These are phyloP conservation scores for Boletellus sp. DNA, from an alignment of 1,284 basidiomycete species.

Conservation along the genomic window DNA sequence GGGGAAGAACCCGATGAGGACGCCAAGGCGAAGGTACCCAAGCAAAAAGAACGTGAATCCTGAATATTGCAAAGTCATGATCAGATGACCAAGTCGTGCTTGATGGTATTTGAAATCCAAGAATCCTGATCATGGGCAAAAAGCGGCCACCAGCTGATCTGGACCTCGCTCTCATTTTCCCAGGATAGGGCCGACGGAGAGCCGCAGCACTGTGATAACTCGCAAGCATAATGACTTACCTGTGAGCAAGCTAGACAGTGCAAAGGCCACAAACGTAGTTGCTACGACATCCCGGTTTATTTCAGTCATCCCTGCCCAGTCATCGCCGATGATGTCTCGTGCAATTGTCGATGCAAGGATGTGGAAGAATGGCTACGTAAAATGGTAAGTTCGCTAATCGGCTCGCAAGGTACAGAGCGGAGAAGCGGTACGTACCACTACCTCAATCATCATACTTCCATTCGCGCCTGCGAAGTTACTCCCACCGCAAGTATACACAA, in stretches of 20 bases:
- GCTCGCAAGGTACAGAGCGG: background rate
- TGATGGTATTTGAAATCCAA: conserved; percentile 12
- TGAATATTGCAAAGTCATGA: conserved; percentile 23
- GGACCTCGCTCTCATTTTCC: background rate
- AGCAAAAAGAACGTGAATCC: conserved; percentile 83
- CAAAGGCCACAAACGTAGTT: conserved; percentile 89
- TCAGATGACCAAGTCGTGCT: conserved; percentile 3
- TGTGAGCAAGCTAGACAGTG: conserved; percentile 87
- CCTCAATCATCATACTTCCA: conserved; percentile 99
- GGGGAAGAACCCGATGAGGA: conserved; percentile 93
- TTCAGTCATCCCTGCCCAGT: conserved; percentile 50
- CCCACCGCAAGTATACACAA: conserved; percentile 84
- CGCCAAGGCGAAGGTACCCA: conserved; percentile 82
- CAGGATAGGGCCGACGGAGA: background rate
- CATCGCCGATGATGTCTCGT: conserved; percentile 45
- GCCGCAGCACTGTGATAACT: background rate
- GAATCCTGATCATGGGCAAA: background rate
- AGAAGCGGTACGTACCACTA: conserved; percentile 61
- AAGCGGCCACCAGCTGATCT: conserved; percentile 3
- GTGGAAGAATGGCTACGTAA: conserved; percentile 87
- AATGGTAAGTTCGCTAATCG: background rate
- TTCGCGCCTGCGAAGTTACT: conserved; percentile 89
- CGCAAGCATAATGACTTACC: conserved; percentile 42
- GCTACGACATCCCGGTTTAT: conserved; percentile 75
- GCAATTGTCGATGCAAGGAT: conserved; percentile 83